Evolutionary conservation across 2,329 filamentous ascomycete species (phyloP).

Genomic region (Monilinia polystroma): DNA sequence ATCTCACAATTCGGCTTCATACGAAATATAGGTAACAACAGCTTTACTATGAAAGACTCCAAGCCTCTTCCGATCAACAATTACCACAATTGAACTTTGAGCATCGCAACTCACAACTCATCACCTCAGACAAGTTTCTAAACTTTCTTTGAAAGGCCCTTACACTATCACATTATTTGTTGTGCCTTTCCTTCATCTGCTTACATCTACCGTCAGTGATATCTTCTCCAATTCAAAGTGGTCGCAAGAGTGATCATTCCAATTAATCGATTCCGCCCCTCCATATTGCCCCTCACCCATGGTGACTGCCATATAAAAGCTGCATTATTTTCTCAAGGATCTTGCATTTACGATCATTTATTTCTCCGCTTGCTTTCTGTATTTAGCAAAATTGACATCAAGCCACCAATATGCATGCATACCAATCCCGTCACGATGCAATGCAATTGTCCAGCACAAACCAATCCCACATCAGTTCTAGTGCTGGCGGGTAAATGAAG

Average conservation of each 20-base stretch:
- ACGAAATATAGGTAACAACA: not conserved
- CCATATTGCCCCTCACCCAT: not conserved
- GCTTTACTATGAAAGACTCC: not conserved
- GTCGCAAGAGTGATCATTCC: constrained; percentile 1
- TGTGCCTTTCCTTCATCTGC: not conserved
- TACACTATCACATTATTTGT: constrained; percentile 7
- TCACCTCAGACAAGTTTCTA: not conserved
- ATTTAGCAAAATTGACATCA: not conserved
- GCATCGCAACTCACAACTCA: not conserved
- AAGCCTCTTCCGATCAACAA: not conserved
- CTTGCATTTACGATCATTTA: constrained; percentile 6
- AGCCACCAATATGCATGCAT: constrained; percentile 19
- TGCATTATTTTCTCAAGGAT: constrained; percentile 2
- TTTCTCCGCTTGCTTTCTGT: constrained; percentile 10
- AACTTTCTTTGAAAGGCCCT: not conserved
- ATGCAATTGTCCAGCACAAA: constrained; percentile 3
- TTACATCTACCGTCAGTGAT: constrained; percentile 3
- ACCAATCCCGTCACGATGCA: constrained; percentile 10
- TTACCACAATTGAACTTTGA: not conserved
- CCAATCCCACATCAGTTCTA: not conserved
- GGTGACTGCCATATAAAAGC: constrained; percentile 10
- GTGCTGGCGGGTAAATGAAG: constrained; percentile 18
- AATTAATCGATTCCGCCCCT: constrained; percentile 13
- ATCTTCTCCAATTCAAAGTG: not conserved
- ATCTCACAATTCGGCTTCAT: not conserved